Base-by-base conservation (phyloP, 1,284 basidiomycete species). In the Boletellus deceptivus region DNA sequence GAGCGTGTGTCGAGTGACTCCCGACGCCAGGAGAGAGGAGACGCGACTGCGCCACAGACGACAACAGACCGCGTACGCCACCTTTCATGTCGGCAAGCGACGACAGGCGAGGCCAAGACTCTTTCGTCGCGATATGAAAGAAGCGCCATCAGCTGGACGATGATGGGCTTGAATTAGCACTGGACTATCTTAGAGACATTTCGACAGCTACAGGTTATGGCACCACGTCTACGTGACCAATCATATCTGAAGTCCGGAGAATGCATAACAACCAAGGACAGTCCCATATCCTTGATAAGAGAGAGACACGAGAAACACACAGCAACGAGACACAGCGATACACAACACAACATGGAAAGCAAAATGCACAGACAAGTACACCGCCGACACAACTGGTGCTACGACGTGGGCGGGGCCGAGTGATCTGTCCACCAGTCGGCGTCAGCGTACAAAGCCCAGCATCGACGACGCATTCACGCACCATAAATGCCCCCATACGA, bases 401-500 rank as follows among this genome's bases (percentile, higher is more conserved):
- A 67, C 14, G 63, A 50, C 27, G 57, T 20, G 5, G 52, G 43
- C 25, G 52, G 53, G 16, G 49, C 42, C 4, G 48, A 46, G 52
- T 58, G 43, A 43, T 55, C 66, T 64, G 38, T 37, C n/a, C 29
- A 22, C 5, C 6, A 48, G 24, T 33, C 13, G 18, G 25, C 14
- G 39, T 61, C 24, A 63, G 40, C 7, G 2, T 29, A 14, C 22
- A 33, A 29, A 29, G 9, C 29, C 29, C 29, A 31, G 11, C 11
- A 31, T 13, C 10, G 10, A 31, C 29, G 29, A 13, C 9, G 29
- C 10, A 13, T 31, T 35, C 33, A 59, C 67, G 47, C 18, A 66
- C 64, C 63, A 54, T 67, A 70, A 38, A 67, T 55, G 50, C 36
- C 36, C 11, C 44, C 54, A 44, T 68, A 67, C 33, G 56, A 31